Evolutionary conservation across 169 alveolate genomes (phyloP).

Genomic region (Pseudocohnilembus persalinus): DNA sequence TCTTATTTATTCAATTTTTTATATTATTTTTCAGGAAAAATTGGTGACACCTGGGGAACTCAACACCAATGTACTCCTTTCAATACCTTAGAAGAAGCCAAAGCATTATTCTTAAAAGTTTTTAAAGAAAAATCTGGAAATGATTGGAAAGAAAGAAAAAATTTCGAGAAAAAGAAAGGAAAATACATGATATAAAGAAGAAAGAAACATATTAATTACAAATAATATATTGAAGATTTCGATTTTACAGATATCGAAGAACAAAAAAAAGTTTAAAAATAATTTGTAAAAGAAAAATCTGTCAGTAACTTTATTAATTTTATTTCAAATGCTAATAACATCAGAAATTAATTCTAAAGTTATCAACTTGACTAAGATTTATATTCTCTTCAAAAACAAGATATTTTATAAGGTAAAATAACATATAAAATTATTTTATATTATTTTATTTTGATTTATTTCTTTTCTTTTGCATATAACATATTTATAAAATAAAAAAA

Average conservation of each 20-base stretch:
- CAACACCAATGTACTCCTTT: not conserved
- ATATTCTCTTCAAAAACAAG: not conserved
- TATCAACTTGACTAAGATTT: not conserved
- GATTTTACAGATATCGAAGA: not conserved
- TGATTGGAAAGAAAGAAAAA: not conserved
- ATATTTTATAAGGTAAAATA: not conserved
- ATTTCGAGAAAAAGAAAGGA: not conserved
- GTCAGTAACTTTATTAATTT: no score
- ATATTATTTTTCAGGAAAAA: not conserved
- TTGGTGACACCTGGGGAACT: not conserved
- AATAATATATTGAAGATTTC: not conserved
- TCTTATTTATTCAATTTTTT: no score
- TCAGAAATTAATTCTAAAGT: not conserved
- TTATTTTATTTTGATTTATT: no score
- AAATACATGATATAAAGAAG: not conserved
- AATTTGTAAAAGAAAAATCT: not conserved
- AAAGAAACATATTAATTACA: not conserved
- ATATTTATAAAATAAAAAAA: no score
- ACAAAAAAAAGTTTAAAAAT: no score
- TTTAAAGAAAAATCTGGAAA: not conserved
- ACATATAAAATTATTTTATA: no score
- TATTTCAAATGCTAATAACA: not conserved
- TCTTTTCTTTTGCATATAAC: no score
- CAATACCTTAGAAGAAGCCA: not conserved
- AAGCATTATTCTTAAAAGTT: no score